Base-by-base conservation (phyloP, 306 rosid genomes). In the Benincasa hispida region DNA sequence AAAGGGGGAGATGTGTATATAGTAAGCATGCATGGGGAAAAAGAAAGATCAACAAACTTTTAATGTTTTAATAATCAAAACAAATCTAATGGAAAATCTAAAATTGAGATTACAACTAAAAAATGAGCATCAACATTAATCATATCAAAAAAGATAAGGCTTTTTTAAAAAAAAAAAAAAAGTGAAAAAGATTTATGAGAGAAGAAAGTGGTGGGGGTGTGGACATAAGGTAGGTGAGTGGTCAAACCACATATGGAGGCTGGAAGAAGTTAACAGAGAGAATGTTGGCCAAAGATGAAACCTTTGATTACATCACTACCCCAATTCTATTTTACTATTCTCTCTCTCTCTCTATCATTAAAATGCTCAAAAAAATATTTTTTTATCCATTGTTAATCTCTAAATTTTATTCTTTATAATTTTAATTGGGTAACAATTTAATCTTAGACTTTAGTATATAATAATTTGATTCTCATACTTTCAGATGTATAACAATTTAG, bases 11-110 rank as follows among this genome's bases (percentile, higher is more conserved):
- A 62, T 59, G 8, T 27, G 9, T 21, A n/a, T 18, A 48, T 24
- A 69, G 75, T 5, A 45, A 22, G 75, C 75, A 67, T 69, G 75
- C 75, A 69, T 45, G 75, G 75, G 45, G 9, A 1, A 69, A 68
- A 69, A 42, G 56, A 42, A 42, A 42, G 55, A 68, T 42, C 7
- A 41, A 41, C 6, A 6, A 27, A 10, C 13, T 68, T 68, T 68
- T 41, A 6, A 17, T 41, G 9, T 21, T 21, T 68, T 17, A 25
- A 34, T 68, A 68, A 42, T 68, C 1, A 22, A 65, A 67, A 45
- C 22, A 69, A 69, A 69, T 69, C 37, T 69, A 69, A 68, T 39
- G 15, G 18, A 42, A 68, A 39, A 68, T 41, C 53, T 39, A 68
- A 22, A 69, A 5, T 21, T 41, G 27, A 67, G 54, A 41, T 37